Base-by-base conservation (phyloP, 2,329 filamentous ascomycete species). In the Penicillium griseofulvum region DNA sequence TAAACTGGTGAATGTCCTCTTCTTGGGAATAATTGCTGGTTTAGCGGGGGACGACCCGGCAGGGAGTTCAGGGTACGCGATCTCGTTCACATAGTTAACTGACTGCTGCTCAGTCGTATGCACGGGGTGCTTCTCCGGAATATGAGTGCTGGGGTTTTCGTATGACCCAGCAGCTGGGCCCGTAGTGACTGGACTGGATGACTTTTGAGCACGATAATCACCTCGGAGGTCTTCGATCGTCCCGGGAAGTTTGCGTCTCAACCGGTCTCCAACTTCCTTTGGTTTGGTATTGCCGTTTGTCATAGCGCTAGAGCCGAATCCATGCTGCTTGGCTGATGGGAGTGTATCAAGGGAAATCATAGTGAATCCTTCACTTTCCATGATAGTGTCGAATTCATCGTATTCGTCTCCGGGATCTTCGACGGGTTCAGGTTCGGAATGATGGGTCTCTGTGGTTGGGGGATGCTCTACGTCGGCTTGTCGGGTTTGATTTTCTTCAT, bases 281-380 rank as follows among this genome's bases (percentile, higher is more conserved):
- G 66, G 43, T 68, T 60, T 45, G 16, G 65, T 49, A 19, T 60
- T 61, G n/a, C 57, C 47, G 37, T 71, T 67, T 14, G 63, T 57
- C 29, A 68, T 64, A 14, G 66, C 58, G 38, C 70, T 68, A 17
- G 65, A 69, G 24, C 70, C 73, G 36, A 74, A 68, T 2, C 71
- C 65, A 54, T 75, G 71, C 58, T 78, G 74, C 58, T 74, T 74
- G 22, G 78, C 72, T 3, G 80, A 83, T 6, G 79, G 79, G 22
- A 83, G 67, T 3, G 80, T 80, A 54, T 81, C 77, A 42, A 83
- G 68, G 12, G 81, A 82, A 44, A 83, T 80, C 79, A 83, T 82
- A 54, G 80, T 83, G 57, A 83, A 83, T 3, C 78, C 81, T 70
- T 83, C 81, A 59, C 81, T 82, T 66, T 83, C 81, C 59, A 83